Base-by-base conservation (phyloP, 1,284 basidiomycete genomes). In the Agaricales sp. region DNA sequence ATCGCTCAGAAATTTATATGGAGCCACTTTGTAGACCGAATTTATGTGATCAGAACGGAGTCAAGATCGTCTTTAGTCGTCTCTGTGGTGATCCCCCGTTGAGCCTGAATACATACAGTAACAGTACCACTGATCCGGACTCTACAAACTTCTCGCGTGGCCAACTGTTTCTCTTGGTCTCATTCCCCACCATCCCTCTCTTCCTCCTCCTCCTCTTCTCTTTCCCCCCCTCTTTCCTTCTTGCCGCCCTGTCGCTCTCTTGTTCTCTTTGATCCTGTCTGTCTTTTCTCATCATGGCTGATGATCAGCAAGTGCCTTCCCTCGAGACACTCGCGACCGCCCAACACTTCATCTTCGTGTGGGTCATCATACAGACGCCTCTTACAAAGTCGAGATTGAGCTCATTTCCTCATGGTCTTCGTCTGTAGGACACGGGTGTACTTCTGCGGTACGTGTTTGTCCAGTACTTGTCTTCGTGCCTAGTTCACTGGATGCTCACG, bases 391-490 rank as follows among this genome's bases (percentile, higher is more conserved):
- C 12, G 4, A 46, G 52, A 47, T 57, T 54, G 54, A 45, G 51
- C 46, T 48, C 25, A 37, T n/a, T n/a, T n/a, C n/a, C n/a, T n/a
- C n/a, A n/a, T n/a, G n/a, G n/a, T 22, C 37, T 46, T 49, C 30
- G 46, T 77, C 74, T 14, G 14, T 16, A 41, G 39, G 59, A 83
- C 85, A 59, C 84, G 87, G 66, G 73, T 86, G 60, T 85, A 85
- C 69, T 87, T 87, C 65, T 87, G 84, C 68, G 80, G 85, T 87
- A 63, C 67, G 82, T 77, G 51, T 46, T 57, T 50, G 56, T 57
- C 53, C 53, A 55, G 55, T 59, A 54, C 51, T 50, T 48, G 49
- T 53, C 38, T 41, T 45, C n/a, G n/a, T n/a, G 50, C 50, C 26
- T 51, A 52, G 51, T 58, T 67, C 51, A 61, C 54, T 53, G 54